Conservation (phyloP, 192 early-diverging fungal genomes). For the Umbelopsis vinacea region DNA sequence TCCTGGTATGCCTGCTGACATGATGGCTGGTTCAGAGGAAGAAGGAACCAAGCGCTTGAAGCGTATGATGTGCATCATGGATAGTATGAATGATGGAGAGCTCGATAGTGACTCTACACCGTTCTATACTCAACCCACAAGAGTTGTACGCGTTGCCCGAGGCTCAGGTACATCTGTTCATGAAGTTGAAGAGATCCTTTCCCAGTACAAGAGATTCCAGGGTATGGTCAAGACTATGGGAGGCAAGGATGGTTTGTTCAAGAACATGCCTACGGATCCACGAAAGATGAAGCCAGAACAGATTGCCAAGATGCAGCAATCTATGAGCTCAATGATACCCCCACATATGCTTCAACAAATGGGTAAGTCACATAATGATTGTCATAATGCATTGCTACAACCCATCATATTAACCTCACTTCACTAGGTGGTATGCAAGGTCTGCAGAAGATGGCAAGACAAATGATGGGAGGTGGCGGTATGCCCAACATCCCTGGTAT, state of each 20-base stretch:
- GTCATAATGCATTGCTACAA: slow-evolving; percentile 34
- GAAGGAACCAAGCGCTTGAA: slow-evolving; percentile 64
- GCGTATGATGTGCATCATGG: slow-evolving; percentile 89
- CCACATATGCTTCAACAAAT: slow-evolving; percentile 82
- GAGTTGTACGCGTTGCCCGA: slow-evolving; percentile 80
- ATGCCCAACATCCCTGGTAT: slow-evolving; percentile 54
- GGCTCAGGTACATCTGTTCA: slow-evolving; percentile 83
- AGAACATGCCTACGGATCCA: slow-evolving; percentile 61
- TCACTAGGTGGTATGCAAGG: slow-evolving; percentile 54
- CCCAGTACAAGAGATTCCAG: slow-evolving; percentile 77
- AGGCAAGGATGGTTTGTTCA: slow-evolving; percentile 83
- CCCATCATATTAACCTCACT: slow-evolving; percentile 31
- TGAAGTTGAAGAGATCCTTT: slow-evolving; percentile 85
- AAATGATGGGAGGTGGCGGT: slow-evolving; percentile 60
- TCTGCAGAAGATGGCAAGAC: slow-evolving; percentile 68
- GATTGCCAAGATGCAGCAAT: slow-evolving; percentile 69
- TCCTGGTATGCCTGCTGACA: slow-evolving; percentile 69
- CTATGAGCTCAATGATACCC: slow-evolving; percentile 63
- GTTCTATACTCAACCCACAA: slow-evolving; percentile 73
- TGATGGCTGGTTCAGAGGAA: slow-evolving; percentile 63
- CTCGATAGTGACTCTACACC: slow-evolving; percentile 85
- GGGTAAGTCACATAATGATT: slow-evolving; percentile 44
- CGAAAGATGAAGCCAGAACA: slow-evolving; percentile 59
- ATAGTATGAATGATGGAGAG: slow-evolving; percentile 93
- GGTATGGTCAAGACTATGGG: slow-evolving; percentile 94